Evolutionary conservation across 2,329 filamentous ascomycete species (phyloP), one percentile per base, ranked within the genome.

Genomic region (Trichophyton rubrum): DNA sequence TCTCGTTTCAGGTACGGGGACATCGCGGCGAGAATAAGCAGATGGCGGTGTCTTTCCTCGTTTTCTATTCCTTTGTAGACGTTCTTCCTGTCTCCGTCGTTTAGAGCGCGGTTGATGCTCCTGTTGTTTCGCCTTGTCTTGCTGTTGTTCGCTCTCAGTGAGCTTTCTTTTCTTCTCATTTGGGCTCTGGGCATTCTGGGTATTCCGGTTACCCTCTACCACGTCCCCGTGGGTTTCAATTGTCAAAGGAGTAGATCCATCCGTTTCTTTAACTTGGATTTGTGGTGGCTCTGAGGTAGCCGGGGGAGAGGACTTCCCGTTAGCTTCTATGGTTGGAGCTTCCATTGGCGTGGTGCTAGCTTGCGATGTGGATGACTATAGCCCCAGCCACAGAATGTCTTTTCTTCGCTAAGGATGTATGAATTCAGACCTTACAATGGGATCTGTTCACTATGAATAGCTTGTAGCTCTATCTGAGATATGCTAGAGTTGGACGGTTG

Each of bases 21-120:
- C 68, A 51, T 76, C 72, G 24, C 74, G 72, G 41, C 73, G 72
- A 2, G 74, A 72, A 63, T 73, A 76, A 1, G 69, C 71, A 7
- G 74, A 74, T 1, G 72, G 73, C 30, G 72, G 69, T 49, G 70
- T 68, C n/a, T 68, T 69, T 27, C 67, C 72, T 15, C 71, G 69
- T 63, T 70, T 72, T 60, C 71, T 70, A 45, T 69, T 64, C 60
- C 69, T 71, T 64, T 73, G 72, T 61, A 71, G 67, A 20, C 73
- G 69, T 63, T 75, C 73, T 60, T 75, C 71, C 53, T 73, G 64
- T 43, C 73, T 71, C 61, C 69, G 73, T 62, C 73, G 73, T 62
- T 73, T 75, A 22, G 70, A 68, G 6, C 68, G 56, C 9, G 69
- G 68, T 5, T 68, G 71, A n/a, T 69, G 67, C 57, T 61, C 49